Evolutionary conservation across 108 stramenopile species (phyloP), one percentile per base, ranked within the genome.

Genomic region (Conticribra guillardii): DNA sequence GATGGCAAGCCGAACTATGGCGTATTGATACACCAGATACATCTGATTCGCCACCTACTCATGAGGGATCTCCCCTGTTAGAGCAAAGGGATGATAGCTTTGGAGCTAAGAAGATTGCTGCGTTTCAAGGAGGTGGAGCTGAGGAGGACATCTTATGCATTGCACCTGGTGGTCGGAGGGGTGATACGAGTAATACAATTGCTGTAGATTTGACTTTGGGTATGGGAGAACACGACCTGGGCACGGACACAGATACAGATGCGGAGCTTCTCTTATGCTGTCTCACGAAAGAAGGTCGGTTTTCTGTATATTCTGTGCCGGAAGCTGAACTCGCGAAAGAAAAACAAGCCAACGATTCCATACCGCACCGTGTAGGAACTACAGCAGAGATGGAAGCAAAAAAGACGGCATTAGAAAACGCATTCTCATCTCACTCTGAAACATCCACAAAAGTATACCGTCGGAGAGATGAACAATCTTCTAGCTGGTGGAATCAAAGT

Each of bases 1-100:
- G 78, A 0, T 92, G 88, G 88, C 71, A 87, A 60, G 85, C 76
- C 2, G 86, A 89, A 33, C 24, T 92, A 28, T 83, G 84, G 82
- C 54, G 72, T 17, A 24, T 87, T 19, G 55, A 49, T 7, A 19
- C 30, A 14, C 44, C n/a, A 52, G 44, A 7, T 33, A 19, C 44
- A 16, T 27, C 17, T n/a, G 37, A 2, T 11, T 27, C 50, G 46
- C 64, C 74, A 62, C 69, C 72, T 16, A 56, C 71, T 23, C 14
- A 79, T 56, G 37, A 5, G 37, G 8, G 8, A 41, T 41, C 37
- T 9, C 37, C 11, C 37, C 8, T 9, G 37, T 9, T 41, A 74
- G 32, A 30, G 19, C 56, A 28, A 57, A 73, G 8, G 44, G 61
- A 11, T n/a, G 59, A 60, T 32, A 21, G 15, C 49, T 11, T 29